These are phyloP conservation scores for Monsonia emarginata DNA, from an alignment of 441 rosid species.

Conservation along the genomic window DNA sequence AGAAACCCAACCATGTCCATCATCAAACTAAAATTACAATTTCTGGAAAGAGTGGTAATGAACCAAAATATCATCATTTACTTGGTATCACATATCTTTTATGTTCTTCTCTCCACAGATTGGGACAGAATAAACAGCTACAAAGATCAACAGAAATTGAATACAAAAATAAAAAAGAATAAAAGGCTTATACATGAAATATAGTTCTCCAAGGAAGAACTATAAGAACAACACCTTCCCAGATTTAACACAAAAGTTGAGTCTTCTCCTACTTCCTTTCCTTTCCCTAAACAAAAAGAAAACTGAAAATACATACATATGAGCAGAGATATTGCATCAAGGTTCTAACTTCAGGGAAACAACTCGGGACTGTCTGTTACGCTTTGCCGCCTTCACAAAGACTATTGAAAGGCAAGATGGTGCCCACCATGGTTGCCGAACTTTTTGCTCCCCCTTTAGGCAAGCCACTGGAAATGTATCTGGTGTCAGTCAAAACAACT, in stretches of 20 bases:
- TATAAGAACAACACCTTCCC: neutral
- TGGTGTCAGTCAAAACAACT: conserved; percentile 11
- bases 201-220: conserved; percentile 2
- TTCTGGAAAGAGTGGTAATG: too few species aligned
- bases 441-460: conserved; percentile 92
- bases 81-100: too few species aligned
- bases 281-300: conserved; percentile 24
- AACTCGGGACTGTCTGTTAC: conserved; percentile 87
- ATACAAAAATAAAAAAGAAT: neutral
- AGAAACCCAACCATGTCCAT: too few species aligned
- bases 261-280: conserved; percentile 20
- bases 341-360: conserved; percentile 96
- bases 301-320: conserved; percentile 32
- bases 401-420: conserved; percentile 75
- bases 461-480: conserved; percentile 63
- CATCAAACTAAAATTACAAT: too few species aligned
- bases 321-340: conserved; percentile 29
- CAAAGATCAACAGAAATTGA: conserved; percentile 22
- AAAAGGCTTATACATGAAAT: neutral
- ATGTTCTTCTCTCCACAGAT: conserved; percentile 18
- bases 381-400: conserved; percentile 75
- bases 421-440: conserved; percentile 97
- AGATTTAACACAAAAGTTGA: conserved; percentile 20
- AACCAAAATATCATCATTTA: neutral
- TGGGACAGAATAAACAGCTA: conserved; percentile 18